phyloP scores from a whole-genome alignment of 352 stramenopile species.

The Phytophthora parvispora region DNA sequence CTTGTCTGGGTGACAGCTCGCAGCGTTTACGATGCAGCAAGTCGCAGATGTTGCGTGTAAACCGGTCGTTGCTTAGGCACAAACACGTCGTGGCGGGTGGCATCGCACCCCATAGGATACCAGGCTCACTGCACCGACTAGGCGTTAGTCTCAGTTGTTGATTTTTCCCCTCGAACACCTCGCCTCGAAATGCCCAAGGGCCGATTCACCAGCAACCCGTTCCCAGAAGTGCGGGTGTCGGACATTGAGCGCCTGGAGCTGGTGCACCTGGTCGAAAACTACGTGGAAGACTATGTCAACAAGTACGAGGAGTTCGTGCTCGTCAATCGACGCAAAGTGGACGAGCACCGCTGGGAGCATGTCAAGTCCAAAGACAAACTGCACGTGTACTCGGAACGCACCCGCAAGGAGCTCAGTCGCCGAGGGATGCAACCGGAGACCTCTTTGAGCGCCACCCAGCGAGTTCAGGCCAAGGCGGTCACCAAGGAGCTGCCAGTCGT shows the following conservation, averaged over 20 bases:
- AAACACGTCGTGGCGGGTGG: not conserved
- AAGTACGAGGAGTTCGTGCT: conserved; percentile 34
- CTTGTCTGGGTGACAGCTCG: not conserved
- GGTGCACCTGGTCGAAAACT: conserved; percentile 21
- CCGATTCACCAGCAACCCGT: conserved; percentile 22
- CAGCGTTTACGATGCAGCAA: not conserved
- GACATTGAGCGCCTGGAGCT: conserved; percentile 14
- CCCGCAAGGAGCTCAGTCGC: conserved; percentile 19
- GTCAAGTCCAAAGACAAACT: conserved; percentile 34
- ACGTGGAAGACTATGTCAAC: conserved; percentile 19
- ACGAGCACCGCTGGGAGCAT: conserved; percentile 23
- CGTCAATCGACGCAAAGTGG: conserved; percentile 24
- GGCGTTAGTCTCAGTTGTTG: conserved; percentile 13
- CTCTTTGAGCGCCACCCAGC: conserved; percentile 12
- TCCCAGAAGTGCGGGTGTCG: conserved; percentile 17
- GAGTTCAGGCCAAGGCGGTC: conserved; percentile 6
- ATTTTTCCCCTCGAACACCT: conserved; percentile 2
- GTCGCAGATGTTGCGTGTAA: not conserved
- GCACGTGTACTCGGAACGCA: conserved; percentile 23
- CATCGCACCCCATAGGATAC: conserved; percentile 1
- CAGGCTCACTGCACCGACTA: not conserved
- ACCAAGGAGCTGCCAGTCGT: conserved; percentile 25
- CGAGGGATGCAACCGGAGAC: conserved; percentile 13
- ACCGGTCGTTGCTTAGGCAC: conserved; percentile 20
- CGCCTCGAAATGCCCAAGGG: conserved; percentile 10